Percentiles rank a stretch among this genome's conserved stretches.
These are phyloP conservation scores for Oryza officinalis DNA, from an alignment of 176 grass and related monocot species.

Conservation along the genomic window DNA sequence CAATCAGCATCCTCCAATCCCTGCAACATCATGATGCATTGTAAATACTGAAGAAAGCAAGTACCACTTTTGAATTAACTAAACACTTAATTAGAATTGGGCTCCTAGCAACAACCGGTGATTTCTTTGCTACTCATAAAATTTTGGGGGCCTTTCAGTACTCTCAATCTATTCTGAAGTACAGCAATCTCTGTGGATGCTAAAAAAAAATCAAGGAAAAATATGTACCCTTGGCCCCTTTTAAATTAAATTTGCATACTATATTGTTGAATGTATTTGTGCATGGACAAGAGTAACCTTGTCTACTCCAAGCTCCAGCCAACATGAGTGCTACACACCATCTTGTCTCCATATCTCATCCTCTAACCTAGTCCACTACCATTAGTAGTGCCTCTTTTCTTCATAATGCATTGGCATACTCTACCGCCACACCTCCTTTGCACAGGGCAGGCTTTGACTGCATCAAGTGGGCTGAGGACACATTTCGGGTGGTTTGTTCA, in stretches of 20 bases:
- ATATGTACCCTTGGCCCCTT: neutral
- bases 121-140: neutral
- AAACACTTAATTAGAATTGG: neutral
- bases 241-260: neutral
- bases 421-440: neutral
- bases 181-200: neutral
- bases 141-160: too few relatives aligned
- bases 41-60: slow-evolving; percentile 26
- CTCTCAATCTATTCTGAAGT: neutral
- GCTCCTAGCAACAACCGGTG: neutral
- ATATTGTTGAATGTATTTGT: too few relatives aligned
- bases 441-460: neutral
- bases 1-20: slow-evolving; percentile 4
- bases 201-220: neutral
- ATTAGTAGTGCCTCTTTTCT: too few relatives aligned
- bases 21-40: slow-evolving; percentile 29
- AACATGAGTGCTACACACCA: neutral
- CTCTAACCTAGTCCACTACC: too few relatives aligned
- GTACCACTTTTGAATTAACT: neutral
- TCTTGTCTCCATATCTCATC: neutral
- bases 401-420: neutral
- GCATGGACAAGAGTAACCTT: neutral
- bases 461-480: neutral
- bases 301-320: neutral
- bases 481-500: neutral